These are phyloP conservation scores for Chlamydomonas eustigma DNA, from an alignment of 139 green algal genomes.

Conservation along the genomic window DNA sequence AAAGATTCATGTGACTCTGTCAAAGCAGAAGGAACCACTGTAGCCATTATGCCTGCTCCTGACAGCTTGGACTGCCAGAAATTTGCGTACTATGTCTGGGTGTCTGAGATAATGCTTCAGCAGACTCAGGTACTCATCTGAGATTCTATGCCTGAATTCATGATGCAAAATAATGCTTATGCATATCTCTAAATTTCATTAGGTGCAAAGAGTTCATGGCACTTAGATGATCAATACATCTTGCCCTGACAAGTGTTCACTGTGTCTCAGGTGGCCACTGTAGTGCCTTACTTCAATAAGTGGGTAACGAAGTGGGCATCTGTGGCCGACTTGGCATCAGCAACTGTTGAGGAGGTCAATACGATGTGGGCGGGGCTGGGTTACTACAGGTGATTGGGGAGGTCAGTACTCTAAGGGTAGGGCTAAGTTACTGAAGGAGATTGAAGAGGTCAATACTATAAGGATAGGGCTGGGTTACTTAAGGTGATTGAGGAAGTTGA, in stretches of 20 bases:
- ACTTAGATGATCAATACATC: background rate
- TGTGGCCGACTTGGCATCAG: constrained; percentile 66
- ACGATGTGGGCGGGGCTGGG: constrained; percentile 90
- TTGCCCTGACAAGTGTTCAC: too few species aligned
- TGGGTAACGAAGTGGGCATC: constrained; percentile 88
- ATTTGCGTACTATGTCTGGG: constrained; percentile 88
- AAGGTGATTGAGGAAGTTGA: too few species aligned
- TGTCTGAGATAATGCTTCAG: constrained; percentile 95
- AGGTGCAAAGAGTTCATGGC: too few species aligned
- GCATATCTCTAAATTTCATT: too few species aligned
- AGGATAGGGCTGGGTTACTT: too few species aligned
- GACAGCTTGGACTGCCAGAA: constrained; percentile 48
- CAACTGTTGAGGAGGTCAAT: constrained; percentile 81
- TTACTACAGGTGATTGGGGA: constrained; percentile 92
- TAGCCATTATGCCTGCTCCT: constrained; percentile 26
- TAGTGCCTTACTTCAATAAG: constrained; percentile 63
- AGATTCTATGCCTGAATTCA: too few species aligned
- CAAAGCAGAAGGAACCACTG: constrained; percentile 1
- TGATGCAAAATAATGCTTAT: too few species aligned
- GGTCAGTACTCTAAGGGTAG: too few species aligned
- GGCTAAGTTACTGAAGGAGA: too few species aligned
- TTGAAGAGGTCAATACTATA: too few species aligned
- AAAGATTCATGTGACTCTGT: background rate
- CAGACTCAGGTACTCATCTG: constrained; percentile 69
- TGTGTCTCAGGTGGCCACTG: constrained; percentile 62